phyloP scores from a whole-genome alignment of 768 basidiomycete genomes.

The Cystoderma amianthinum region DNA sequence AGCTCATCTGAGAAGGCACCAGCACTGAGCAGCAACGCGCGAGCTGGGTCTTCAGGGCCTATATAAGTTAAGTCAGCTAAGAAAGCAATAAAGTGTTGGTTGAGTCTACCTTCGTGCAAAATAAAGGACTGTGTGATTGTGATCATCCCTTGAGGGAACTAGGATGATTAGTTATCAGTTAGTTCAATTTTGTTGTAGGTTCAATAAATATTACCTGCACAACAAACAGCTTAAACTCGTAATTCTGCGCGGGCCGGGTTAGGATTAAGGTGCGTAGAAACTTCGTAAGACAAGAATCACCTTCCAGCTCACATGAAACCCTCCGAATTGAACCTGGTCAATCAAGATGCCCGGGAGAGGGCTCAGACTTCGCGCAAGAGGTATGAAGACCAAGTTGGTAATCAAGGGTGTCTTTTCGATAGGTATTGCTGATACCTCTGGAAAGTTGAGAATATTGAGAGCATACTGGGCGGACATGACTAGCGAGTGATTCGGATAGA shows the following conservation, averaged over 20 bases:
- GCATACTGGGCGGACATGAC: conserved; percentile 41
- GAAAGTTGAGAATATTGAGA: conserved; percentile 43
- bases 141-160: conserved; percentile 25
- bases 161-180: background rate
- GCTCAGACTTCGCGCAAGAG: conserved; percentile 34
- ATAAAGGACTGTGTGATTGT: conserved; percentile 33
- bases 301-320: conserved; percentile 52
- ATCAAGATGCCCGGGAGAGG: conserved; percentile 44
- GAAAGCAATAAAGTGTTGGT: background rate
- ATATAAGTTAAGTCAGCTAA: background rate
- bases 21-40: conserved; percentile 43
- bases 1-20: conserved; percentile 46
- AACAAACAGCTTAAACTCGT: conserved; percentile 49
- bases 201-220: conserved; percentile 31
- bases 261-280: conserved; percentile 1
- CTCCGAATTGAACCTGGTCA: conserved; percentile 45
- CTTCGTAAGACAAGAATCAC: conserved; percentile 23
- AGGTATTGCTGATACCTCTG: conserved; percentile 37
- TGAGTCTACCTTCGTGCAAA: conserved; percentile 46
- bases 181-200: conserved; percentile 2
- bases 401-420: conserved; percentile 44
- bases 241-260: conserved; percentile 25
- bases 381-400: conserved; percentile 39
- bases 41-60: conserved; percentile 41
- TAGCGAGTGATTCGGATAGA: conserved; percentile 59